Evolutionary conservation across 2,329 filamentous ascomycete species (phyloP).

Genomic region (Fusarium poae): DNA sequence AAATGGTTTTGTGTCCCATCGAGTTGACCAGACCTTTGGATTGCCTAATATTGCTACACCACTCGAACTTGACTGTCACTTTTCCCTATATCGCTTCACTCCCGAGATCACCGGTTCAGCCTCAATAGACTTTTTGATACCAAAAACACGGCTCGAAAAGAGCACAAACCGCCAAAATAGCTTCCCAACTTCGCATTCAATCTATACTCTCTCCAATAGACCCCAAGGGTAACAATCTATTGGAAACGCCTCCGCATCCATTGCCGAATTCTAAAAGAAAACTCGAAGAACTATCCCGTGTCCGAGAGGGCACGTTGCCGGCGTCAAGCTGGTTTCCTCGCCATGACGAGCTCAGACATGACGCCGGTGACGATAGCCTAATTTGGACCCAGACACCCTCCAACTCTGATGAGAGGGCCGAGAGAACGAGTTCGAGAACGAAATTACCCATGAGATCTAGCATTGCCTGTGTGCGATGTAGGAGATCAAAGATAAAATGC

Average conservation of each 20-base stretch:
- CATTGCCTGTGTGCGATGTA: conserved; percentile 81
- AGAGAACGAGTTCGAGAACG: conserved; percentile 30
- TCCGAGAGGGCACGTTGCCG: background rate
- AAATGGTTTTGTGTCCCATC: background rate
- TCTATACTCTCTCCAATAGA: conserved; percentile 64
- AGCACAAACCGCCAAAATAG: conserved; percentile 63
- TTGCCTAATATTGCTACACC: background rate
- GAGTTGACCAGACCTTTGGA: background rate
- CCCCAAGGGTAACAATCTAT: conserved; percentile 56
- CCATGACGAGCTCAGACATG: background rate
- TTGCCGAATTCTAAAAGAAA: conserved; percentile 9
- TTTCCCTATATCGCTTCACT: background rate
- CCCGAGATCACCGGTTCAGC: background rate
- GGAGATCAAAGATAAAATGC: conserved; percentile 88
- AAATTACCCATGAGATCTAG: conserved; percentile 77
- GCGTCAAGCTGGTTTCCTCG: background rate
- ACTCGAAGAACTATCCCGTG: conserved; percentile 6
- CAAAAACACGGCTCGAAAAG: conserved; percentile 26
- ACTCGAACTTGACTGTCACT: background rate
- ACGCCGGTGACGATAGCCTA: background rate
- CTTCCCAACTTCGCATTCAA: conserved; percentile 64
- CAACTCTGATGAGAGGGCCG: conserved; percentile 28
- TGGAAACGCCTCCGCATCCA: conserved; percentile 30
- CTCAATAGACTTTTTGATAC: background rate
- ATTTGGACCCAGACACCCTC: conserved; percentile 2